Base-by-base conservation (phyloP, 2,329 filamentous ascomycete genomes). In the Fusarium ambrosium region DNA sequence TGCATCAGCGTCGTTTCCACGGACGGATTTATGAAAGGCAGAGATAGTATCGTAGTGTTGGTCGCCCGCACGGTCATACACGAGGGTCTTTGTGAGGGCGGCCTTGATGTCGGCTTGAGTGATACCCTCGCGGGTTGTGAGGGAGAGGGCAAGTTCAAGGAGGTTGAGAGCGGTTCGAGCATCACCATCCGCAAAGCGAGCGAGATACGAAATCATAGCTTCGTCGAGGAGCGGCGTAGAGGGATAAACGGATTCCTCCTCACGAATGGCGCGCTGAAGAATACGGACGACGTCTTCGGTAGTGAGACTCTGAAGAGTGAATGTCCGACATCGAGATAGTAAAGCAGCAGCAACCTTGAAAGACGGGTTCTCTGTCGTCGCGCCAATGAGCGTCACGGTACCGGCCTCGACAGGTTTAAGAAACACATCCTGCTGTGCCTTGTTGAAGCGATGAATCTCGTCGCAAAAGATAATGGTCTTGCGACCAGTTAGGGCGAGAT, bases 31-130 rank as follows among this genome's bases (percentile, higher is more conserved):
- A 88, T 98, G 97, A 78, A 98, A 97, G 34, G 97, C 97, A 1
- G 94, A 97, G 79, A 99, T 98, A 63, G 94, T 97, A 81, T 99
- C 96, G 85, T 98, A 99, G 84, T 98, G 97, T 81, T 98, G 95
- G 83, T 99, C 97, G 62, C 97, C 96, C 0, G 94, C 94, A 64
- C 97, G 92, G 83, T 99, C 97, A 84, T 98, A 98, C 16, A 98
- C 95, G 2, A 98, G 87, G 0, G 96, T 98, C 81, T 95, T 95
- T 3, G 96, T 98, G 11, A 99, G 87, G 3, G 93, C 90, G 2
- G 91, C 87, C 81, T 98, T 98, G 80, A 99, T 91, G 68, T 91
- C 90, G 7, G 93, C 91, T 72, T 92, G 91, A 0, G 94, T 97
- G 73, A 93, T 91, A 11, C 87, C 86, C 0, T 89, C 86, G 8